Evolutionary conservation across 208 protist species (phyloP).

Genomic region (Leishmania turanica): DNA sequence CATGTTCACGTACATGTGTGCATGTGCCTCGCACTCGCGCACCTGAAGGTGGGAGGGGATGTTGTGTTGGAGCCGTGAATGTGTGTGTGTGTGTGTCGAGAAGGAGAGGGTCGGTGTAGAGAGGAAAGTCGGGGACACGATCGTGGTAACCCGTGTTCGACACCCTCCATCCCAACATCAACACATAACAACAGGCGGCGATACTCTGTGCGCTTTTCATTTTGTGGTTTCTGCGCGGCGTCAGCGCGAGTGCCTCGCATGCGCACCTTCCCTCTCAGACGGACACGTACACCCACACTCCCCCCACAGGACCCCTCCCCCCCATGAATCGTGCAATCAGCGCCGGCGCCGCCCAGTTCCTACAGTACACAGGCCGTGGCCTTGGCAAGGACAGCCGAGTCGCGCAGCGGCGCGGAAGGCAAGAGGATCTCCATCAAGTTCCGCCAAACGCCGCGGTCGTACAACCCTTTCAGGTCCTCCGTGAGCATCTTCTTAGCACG

Average conservation of each 20-base stretch:
- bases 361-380: slow-evolving; percentile 15
- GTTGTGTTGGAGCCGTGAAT: no score
- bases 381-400: slow-evolving; percentile 17
- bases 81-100: background rate
- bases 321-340: background rate
- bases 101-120: background rate
- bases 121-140: background rate
- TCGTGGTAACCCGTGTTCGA: background rate
- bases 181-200: background rate
- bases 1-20: background rate
- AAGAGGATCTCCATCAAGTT: slow-evolving; percentile 87
- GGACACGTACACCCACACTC: background rate
- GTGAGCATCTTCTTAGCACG: slow-evolving; percentile 54
- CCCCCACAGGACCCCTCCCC: background rate
- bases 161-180: background rate
- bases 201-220: background rate
- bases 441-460: slow-evolving; percentile 67
- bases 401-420: slow-evolving; percentile 46
- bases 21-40: background rate
- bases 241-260: background rate
- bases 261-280: background rate
- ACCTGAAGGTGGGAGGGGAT: background rate
- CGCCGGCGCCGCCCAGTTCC: background rate
- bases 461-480: slow-evolving; percentile 63
- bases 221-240: background rate